Percentiles rank a stretch among this genome's conserved stretches.
Conservation (phyloP, 805 yeast genomes). For the Wickerhamomyces sydowiorum region DNA sequence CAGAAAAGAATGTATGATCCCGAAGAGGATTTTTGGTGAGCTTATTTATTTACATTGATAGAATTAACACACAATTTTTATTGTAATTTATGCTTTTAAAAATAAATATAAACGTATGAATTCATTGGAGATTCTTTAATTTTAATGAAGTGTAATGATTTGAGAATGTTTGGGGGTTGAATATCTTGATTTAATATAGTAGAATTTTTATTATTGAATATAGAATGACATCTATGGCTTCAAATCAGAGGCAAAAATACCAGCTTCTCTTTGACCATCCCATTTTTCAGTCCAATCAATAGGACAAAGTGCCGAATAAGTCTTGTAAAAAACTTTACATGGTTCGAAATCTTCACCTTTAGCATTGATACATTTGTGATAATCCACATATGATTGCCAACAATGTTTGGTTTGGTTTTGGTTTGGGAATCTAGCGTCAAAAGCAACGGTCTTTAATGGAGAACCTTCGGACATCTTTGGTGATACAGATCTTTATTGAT, state of each 20-base stretch:
- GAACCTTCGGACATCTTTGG: constrained; percentile 26
- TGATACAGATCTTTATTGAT: not conserved
- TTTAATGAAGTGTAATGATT: too few relatives aligned
- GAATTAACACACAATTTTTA: too few relatives aligned
- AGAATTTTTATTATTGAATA: not conserved
- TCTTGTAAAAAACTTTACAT: constrained; percentile 89
- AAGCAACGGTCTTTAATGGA: constrained; percentile 60
- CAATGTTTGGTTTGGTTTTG: constrained; percentile 98
- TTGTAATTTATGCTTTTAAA: too few relatives aligned
- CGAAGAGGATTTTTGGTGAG: constrained; percentile 52
- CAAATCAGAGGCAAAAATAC: constrained; percentile 49
- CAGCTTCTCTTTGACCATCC: constrained; percentile 77
- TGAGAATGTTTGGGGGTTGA: too few relatives aligned
- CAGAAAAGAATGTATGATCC: constrained; percentile 44
- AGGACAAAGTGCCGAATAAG: constrained; percentile 84
- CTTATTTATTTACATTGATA: too few relatives aligned
- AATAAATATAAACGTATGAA: too few relatives aligned
- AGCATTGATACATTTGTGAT: constrained; percentile 93
- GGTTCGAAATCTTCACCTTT: constrained; percentile 99
- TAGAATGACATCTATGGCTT: constrained; percentile 21
- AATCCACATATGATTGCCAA: constrained; percentile 96
- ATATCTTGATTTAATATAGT: not conserved
- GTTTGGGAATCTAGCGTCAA: constrained; percentile 94
- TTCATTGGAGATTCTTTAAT: too few relatives aligned
- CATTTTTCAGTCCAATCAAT: constrained; percentile 79